Evolutionary conservation across 192 early-diverging fungal species (phyloP), one percentile per base, ranked within the genome.

Genomic region (Coemansia sp.): DNA sequence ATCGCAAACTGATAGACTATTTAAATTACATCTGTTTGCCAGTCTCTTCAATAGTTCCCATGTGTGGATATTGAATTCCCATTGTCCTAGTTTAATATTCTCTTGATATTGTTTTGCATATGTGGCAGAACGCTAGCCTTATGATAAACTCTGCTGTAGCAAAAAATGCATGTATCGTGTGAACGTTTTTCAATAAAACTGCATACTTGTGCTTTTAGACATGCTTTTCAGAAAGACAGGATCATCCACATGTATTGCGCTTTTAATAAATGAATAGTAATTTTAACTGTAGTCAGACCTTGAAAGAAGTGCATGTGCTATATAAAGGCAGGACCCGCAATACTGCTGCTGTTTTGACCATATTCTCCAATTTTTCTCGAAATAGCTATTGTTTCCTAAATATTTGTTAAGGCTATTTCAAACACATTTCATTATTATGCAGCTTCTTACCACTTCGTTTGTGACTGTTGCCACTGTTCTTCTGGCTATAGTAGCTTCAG

Each of bases 71-170:
- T 32, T 32, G 0, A 32, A 32, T 0, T 32, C 5, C 0, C 7
- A 32, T 7, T 32, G 32, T 32, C 7, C 32, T 32, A 32, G 6
- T 32, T 32, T 32, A 7, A 7, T 32, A 32, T 32, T 32, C 32
- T 8, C 25, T 27, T 27, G 4, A 27, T 27, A 27, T 27, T 27
- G 25, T 27, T 27, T 27, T 27, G 25, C 47, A 62, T 77, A 14
- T 32, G 48, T 12, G 49, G 49, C 54, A 69, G 68, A 47, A 61
- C 48, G 1, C 50, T 10, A 22, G 50, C 9, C 50, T 21, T 52
- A 21, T 52, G 50, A 21, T 5, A n/a, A 52, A 21, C 50, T 52
- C 50, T 24, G 50, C 50, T 22, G 10, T 5, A 5, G 17, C 23
- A 23, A 3, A 9, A 17, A 19, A 52, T 52, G 50, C 22, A 19